phyloP scores from a whole-genome alignment of 177 flowering plant genomes.

The Vitis hybrid region DNA sequence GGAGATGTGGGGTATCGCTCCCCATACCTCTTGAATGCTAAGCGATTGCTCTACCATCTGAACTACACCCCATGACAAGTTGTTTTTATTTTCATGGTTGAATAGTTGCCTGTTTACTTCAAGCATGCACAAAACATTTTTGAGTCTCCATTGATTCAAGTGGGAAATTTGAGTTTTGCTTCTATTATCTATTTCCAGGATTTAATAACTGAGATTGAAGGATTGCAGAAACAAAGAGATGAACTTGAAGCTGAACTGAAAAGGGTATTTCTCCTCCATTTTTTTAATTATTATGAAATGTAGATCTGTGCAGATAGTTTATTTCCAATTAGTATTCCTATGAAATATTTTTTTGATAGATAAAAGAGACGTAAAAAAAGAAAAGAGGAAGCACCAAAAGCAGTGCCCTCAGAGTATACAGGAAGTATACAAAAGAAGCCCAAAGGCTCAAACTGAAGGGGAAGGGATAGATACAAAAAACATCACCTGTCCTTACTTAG shows the following conservation, averaged over 20 bases:
- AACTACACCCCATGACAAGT: no score
- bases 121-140: not conserved
- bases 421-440: no score
- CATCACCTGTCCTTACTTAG: no score
- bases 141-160: not conserved
- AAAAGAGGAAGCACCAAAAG: no score
- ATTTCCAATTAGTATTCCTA: not conserved
- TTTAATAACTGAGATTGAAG: constrained; percentile 55
- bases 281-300: not conserved
- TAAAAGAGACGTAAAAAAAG: no score
- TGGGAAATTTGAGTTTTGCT: not conserved
- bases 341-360: not conserved
- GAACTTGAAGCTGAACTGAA: constrained; percentile 78
- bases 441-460: no score
- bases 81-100: not conserved
- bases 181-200: constrained; percentile 43
- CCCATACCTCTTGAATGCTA: no score
- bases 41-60: no score
- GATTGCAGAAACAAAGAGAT: constrained; percentile 63
- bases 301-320: not conserved
- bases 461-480: not conserved
- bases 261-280: constrained; percentile 48
- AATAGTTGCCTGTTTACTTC: no score
- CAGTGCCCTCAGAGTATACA: no score
- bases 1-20: no score